These are phyloP conservation scores for Phytophthora palmivora DNA, from an alignment of 352 stramenopile species.

Conservation along the genomic window DNA sequence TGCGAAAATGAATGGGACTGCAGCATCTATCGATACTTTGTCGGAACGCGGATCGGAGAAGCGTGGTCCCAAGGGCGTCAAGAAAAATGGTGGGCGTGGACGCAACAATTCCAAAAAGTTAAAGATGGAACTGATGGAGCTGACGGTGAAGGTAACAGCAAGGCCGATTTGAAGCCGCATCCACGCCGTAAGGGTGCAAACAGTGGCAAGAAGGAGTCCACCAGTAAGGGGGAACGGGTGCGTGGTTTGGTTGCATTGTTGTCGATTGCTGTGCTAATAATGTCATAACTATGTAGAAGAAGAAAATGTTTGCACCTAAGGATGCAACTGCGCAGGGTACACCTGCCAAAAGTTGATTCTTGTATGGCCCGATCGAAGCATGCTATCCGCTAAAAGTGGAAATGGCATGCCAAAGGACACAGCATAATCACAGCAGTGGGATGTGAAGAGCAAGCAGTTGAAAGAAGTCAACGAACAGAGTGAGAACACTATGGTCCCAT, in stretches of 20 bases:
- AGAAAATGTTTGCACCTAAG: constrained; percentile 73
- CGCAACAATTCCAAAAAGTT: constrained; percentile 43
- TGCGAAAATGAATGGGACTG: constrained; percentile 18
- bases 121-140: constrained; percentile 36
- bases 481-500: constrained; percentile 6
- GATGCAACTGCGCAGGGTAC: constrained; percentile 46
- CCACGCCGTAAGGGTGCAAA: constrained; percentile 38
- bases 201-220: constrained; percentile 43
- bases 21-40: constrained; percentile 12
- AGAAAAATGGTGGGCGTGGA: constrained; percentile 40
- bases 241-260: constrained; percentile 7
- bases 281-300: constrained; percentile 45
- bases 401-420: constrained; percentile 17
- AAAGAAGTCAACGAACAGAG: constrained; percentile 16
- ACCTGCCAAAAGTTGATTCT: constrained; percentile 45
- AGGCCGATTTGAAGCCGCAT: constrained; percentile 36
- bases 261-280: constrained; percentile 2
- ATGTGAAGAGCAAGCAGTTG: constrained; percentile 25
- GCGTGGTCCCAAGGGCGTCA: constrained; percentile 24
- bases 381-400: constrained; percentile 15
- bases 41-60: constrained; percentile 32
- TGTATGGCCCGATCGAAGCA: constrained; percentile 8
- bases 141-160: constrained; percentile 25
- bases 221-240: constrained; percentile 41
- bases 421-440: constrained; percentile 24